These are phyloP conservation scores for Synchytrium microbalum DNA, from an alignment of 371 early-diverging fungal genomes.

Conservation along the genomic window DNA sequence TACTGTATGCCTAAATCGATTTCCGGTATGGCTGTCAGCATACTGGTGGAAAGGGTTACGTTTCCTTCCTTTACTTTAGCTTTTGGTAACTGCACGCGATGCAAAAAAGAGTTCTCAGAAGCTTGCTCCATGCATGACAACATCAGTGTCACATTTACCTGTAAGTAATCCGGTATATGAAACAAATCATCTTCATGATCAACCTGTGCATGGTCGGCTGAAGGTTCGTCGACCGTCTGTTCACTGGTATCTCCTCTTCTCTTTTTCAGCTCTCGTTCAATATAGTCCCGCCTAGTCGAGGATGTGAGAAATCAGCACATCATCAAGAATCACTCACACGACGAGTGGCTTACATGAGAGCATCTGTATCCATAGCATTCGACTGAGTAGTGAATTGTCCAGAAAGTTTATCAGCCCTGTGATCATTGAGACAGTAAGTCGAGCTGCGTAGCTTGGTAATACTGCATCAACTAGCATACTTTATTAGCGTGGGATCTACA, in stretches of 20 bases:
- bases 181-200: constrained; percentile 57
- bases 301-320: no score
- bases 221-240: constrained; percentile 22
- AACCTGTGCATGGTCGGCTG: constrained; percentile 20
- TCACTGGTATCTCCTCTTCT: constrained; percentile 34
- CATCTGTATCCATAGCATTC: constrained; percentile 75
- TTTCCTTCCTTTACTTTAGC: constrained; percentile 73
- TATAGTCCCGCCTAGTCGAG: constrained; percentile 63
- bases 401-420: constrained; percentile 31
- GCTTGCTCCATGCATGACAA: constrained; percentile 13
- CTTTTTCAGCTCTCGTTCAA: constrained; percentile 64
- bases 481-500: background rate
- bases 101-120: background rate
- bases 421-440: constrained; percentile 10
- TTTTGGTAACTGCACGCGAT: constrained; percentile 23
- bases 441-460: constrained; percentile 17
- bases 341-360: constrained; percentile 62
- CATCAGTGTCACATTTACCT: constrained; percentile 32
- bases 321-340: no score
- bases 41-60: constrained; percentile 75
- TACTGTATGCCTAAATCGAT: constrained; percentile 84
- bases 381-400: constrained; percentile 76
- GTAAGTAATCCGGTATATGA: constrained; percentile 62
- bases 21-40: constrained; percentile 91
- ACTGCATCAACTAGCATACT: constrained; percentile 16